A percentile compares a stretch with the other conserved stretches of the same genome.
phyloP scores from a whole-genome alignment of 2,329 filamentous ascomycete genomes.

The Volutella citrinella region DNA sequence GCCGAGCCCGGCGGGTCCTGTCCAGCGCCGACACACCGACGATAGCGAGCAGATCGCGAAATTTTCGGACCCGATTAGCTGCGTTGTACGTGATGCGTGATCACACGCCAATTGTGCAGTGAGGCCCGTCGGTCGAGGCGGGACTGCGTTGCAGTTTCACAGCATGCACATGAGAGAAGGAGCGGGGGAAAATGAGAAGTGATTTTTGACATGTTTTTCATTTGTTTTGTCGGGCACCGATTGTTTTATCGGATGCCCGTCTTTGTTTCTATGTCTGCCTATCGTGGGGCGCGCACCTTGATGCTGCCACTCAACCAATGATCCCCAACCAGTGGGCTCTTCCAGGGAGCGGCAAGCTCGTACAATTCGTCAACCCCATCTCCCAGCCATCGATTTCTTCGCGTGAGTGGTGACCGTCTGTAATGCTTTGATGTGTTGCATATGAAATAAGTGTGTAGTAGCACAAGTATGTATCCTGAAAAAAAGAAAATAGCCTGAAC shows the following conservation, averaged over 20 bases:
- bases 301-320: conserved; percentile 23
- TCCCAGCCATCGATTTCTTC: conserved; percentile 13
- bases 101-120: no score
- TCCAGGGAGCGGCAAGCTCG: conserved; percentile 20
- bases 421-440: conserved; percentile 7
- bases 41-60: no score
- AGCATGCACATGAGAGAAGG: no score
- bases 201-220: conserved; percentile 15
- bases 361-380: conserved; percentile 11
- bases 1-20: no score
- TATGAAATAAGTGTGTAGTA: conserved; percentile 18
- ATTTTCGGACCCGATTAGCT: no score
- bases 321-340: conserved; percentile 11
- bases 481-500: conserved; percentile 4
- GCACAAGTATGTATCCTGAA: conserved; percentile 5
- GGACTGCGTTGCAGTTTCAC: no score
- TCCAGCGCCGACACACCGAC: no score
- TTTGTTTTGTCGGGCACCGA: conserved; percentile 6
- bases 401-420: conserved; percentile 19
- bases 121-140: no score
- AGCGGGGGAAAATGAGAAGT: conserved; percentile 2
- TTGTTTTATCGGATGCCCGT: conserved; percentile 6
- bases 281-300: conserved; percentile 7
- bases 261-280: conserved; percentile 6
- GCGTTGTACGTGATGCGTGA: no score